Percentiles rank a stretch among this genome's conserved stretches.
These are phyloP conservation scores for Diaporthe citriasiana DNA, from an alignment of 2,329 filamentous ascomycete genomes.

Conservation along the genomic window DNA sequence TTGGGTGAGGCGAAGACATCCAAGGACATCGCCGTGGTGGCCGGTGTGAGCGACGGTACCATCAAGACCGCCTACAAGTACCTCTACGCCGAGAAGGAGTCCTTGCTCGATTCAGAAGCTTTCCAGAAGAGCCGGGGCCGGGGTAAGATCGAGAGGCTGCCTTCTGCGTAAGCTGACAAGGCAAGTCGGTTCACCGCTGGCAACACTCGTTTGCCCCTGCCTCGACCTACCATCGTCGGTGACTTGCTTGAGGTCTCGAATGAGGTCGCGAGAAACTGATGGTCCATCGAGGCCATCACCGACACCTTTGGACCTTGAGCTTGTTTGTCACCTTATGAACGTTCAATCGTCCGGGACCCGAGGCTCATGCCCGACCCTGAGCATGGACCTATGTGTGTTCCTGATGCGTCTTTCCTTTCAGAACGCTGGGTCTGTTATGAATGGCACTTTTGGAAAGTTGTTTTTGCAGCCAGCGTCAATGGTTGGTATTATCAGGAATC, in stretches of 20 bases:
- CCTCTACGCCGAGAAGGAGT: conserved; percentile 72
- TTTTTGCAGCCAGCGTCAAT: not conserved
- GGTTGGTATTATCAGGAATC: conserved; percentile 8
- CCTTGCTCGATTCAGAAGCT: conserved; percentile 39
- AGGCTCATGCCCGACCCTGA: not conserved
- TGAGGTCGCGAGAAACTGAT: not conserved
- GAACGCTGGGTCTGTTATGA: not conserved
- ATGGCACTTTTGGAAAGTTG: not conserved
- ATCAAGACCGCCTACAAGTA: conserved; percentile 96
- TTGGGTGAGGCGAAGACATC: conserved; percentile 83
- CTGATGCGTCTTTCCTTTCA: not conserved
- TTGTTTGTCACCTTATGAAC: not conserved
- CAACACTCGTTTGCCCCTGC: not conserved
- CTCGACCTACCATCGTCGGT: not conserved
- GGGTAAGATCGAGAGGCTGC: conserved; percentile 80
- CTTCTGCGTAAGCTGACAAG: conserved; percentile 53
- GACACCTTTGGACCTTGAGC: not conserved
- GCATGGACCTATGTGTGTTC: not conserved
- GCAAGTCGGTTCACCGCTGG: not conserved
- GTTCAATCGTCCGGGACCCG: not conserved
- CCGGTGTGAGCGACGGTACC: conserved; percentile 94
- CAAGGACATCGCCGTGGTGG: conserved; percentile 88
- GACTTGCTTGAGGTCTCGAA: not conserved
- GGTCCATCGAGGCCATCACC: not conserved
- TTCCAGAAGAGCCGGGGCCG: conserved; percentile 60